A percentile compares a stretch with the other conserved stretches of the same genome.
Conservation (phyloP, 805 yeast species). For the Kluyveromyces siamensis region DNA sequence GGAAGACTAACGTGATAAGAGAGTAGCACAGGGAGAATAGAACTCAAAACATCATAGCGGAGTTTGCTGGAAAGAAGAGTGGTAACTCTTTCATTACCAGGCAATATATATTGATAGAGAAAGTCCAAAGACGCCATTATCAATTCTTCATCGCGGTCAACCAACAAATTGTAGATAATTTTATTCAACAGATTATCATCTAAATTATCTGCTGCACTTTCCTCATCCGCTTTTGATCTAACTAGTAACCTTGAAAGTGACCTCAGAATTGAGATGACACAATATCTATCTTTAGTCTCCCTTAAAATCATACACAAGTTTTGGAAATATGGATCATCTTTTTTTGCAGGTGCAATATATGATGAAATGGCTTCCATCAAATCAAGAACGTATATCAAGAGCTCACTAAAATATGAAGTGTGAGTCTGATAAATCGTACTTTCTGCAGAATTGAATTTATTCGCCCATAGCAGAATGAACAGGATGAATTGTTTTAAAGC, state of each 20-base stretch:
- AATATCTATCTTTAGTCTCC: constrained; percentile 54
- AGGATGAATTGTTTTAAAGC: constrained; percentile 39
- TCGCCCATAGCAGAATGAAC: constrained; percentile 22
- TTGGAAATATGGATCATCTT: constrained; percentile 54
- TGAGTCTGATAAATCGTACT: constrained; percentile 24
- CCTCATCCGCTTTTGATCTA: constrained; percentile 39
- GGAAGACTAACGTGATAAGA: constrained; percentile 37
- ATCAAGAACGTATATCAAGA: constrained; percentile 62
- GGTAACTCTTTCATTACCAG: constrained; percentile 49
- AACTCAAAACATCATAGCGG: constrained; percentile 43
- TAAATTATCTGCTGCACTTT: constrained; percentile 42
- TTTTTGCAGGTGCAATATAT: constrained; percentile 64
- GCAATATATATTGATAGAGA: constrained; percentile 66
- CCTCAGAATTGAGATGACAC: constrained; percentile 61
- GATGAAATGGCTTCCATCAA: constrained; percentile 78
- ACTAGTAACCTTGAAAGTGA: constrained; percentile 74
- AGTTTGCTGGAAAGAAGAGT: constrained; percentile 39
- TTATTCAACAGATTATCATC: constrained; percentile 40
- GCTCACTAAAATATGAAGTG: constrained; percentile 41
- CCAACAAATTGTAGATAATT: constrained; percentile 47
- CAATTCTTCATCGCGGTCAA: constrained; percentile 56
- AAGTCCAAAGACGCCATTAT: constrained; percentile 69
- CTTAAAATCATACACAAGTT: constrained; percentile 44
- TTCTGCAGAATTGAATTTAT: constrained; percentile 16
- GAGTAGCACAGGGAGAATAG: constrained; percentile 55